Conservation (phyloP, 2,329 filamentous ascomycete species). For the Zasmidium citrigriseum region DNA sequence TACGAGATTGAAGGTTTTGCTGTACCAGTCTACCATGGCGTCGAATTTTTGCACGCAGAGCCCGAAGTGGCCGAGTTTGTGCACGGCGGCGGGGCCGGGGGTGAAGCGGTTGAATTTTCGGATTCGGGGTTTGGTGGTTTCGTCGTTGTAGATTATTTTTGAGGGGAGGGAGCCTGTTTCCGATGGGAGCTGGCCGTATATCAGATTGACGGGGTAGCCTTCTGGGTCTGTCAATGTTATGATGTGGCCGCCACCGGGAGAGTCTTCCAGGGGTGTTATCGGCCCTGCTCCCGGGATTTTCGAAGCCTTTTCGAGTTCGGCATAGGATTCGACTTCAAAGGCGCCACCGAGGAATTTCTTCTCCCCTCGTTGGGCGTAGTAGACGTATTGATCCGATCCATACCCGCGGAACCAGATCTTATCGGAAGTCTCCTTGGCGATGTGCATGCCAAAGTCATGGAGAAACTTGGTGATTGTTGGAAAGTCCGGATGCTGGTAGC, state of each 20-base stretch:
- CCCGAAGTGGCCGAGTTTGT: constrained; percentile 54
- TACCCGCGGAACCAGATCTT: constrained; percentile 47
- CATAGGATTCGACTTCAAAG: constrained; percentile 45
- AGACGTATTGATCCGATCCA: constrained; percentile 47
- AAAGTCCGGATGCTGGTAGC: constrained; percentile 56
- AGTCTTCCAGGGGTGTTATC: constrained; percentile 36
- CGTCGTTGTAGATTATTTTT: constrained; percentile 40
- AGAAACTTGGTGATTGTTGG: constrained; percentile 50
- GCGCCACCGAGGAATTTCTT: constrained; percentile 46
- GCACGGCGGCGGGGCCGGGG: constrained; percentile 51
- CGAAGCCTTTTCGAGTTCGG: constrained; percentile 45
- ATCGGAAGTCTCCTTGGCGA: constrained; percentile 39
- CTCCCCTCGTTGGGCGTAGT: constrained; percentile 43
- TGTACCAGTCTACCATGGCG: constrained; percentile 40
- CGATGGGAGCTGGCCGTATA: constrained; percentile 39
- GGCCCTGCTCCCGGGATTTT: constrained; percentile 28
- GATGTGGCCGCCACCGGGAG: constrained; percentile 43
- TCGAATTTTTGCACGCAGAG: constrained; percentile 30
- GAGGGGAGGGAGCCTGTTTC: constrained; percentile 26
- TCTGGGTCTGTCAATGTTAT: constrained; percentile 43
- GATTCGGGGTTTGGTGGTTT: constrained; percentile 39
- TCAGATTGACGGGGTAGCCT: constrained; percentile 43
- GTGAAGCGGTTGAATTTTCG: constrained; percentile 46
- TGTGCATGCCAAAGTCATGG: constrained; percentile 46
- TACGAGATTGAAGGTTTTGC: constrained; percentile 48